Evolutionary conservation across 2,329 filamentous ascomycete genomes (phyloP), one percentile per base, ranked within the genome.

Genomic region (Fusarium dlaminii): DNA sequence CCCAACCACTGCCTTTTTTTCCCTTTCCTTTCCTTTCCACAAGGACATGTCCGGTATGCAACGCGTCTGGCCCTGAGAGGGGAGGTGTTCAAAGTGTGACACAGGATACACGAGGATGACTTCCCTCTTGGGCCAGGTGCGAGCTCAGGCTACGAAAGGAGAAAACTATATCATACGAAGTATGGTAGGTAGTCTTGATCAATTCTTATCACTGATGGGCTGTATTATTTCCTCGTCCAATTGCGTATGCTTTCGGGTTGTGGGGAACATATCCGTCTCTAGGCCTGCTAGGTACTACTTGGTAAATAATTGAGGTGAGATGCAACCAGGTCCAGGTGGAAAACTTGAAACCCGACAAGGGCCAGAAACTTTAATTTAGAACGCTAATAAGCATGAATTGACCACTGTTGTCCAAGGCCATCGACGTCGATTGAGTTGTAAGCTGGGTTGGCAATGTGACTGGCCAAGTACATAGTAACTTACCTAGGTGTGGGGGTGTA

Each of bases 31-130:
- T n/a, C 58, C 64, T 58, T 59, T 59, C 60, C 18, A 27, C 51
- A n/a, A 37, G n/a, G 51, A 73, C 32, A 52, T 49, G 48, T 70
- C 34, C 18, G 42, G 27, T 39, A 55, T 39, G 32, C 46, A 39
- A 22, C 46, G 37, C 63, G 37, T 51, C 39, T 51, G 46, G 37
- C 15, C 52, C 52, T 62, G 58, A 60, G 60, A 39, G 24, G 32
- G 49, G 30, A 32, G 6, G 18, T 29, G 7, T 39, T 54, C 24
- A 37, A 52, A 46, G 8, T 30, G 36, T 39, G 20, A 55, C 52
- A 37, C 46, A 20, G 66, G 37, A 52, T 34, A 57, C 75, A 74
- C 70, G 66, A 63, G 70, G 56, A 34, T 60, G 70, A 63, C 74
- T 73, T 68, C 66, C 73, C 66, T 55, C 39, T 55, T 49, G 36